phyloP scores from a whole-genome alignment of 306 rosid genomes.

The Comarum palustre region DNA sequence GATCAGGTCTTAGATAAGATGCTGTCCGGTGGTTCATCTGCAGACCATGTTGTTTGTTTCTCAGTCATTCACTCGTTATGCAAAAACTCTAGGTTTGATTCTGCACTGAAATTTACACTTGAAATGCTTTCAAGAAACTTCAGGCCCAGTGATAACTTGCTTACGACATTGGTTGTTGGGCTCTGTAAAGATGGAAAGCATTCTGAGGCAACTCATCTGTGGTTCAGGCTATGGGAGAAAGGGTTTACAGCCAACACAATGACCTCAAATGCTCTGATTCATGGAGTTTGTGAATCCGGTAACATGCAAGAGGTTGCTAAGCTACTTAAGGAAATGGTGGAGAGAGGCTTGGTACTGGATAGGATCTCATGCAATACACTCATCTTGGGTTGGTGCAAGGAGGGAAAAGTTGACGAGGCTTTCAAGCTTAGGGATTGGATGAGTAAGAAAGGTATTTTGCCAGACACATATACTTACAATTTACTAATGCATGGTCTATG shows the following conservation, averaged over 20 bases:
- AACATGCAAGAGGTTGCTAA: conserved; percentile 5
- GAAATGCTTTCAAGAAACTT: conserved; percentile 6
- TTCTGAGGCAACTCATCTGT: neutral
- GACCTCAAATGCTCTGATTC: conserved; percentile 4
- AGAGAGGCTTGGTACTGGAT: conserved; percentile 8
- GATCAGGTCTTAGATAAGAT: neutral
- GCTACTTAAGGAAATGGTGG: neutral
- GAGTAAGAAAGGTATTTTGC: neutral
- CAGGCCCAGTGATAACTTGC: conserved; percentile 1
- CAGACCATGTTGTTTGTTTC: neutral
- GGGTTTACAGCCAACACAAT: neutral
- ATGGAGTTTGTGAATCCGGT: conserved; percentile 4
- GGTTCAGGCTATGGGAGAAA: conserved; percentile 7
- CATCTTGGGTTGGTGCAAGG: neutral
- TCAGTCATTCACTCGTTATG: conserved; percentile 2
- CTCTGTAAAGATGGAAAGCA: conserved; percentile 9
- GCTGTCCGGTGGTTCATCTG: neutral
- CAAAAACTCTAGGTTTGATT: neutral
- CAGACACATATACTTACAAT: conserved; percentile 7
- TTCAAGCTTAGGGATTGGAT: neutral
- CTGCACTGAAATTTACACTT: neutral
- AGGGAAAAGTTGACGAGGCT: conserved; percentile 2
- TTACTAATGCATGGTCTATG: conserved; percentile 9
- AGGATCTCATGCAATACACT: conserved; percentile 12
- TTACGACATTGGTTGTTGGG: conserved; percentile 2